phyloP scores from a whole-genome alignment of 2,329 filamentous ascomycete species.

The Neonectria ditissima region DNA sequence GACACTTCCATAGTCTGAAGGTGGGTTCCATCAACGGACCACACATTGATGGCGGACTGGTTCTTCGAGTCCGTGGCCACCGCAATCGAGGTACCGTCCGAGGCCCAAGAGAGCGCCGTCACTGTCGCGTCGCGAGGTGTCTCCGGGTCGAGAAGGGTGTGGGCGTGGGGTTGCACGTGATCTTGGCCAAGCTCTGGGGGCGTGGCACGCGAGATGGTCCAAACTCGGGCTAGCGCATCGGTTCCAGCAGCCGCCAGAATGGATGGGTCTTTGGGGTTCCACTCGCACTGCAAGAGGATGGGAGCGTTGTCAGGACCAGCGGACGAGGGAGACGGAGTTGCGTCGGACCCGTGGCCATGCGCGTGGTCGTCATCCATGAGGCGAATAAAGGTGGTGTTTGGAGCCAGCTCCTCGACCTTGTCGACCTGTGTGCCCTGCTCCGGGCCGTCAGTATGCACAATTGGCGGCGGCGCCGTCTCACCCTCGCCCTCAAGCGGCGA shows the following conservation, averaged over 20 bases:
- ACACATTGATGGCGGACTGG: conserved; percentile 66
- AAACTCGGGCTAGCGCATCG: conserved; percentile 77
- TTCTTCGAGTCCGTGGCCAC: conserved; percentile 68
- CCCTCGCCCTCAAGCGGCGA: conserved; percentile 72
- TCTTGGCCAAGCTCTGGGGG: conserved; percentile 55
- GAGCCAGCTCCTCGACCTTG: conserved; percentile 70
- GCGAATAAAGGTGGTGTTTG: conserved; percentile 71
- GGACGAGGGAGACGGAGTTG: conserved; percentile 53
- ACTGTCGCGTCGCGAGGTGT: conserved; percentile 64
- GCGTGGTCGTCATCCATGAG: conserved; percentile 58
- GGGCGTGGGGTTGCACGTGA: conserved; percentile 54
- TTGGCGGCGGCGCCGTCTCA: conserved; percentile 65
- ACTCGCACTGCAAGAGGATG: conserved; percentile 76
- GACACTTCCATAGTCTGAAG: conserved; percentile 67
- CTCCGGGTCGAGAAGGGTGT: conserved; percentile 64
- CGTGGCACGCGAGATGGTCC: conserved; percentile 70
- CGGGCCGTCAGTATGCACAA: conserved; percentile 69
- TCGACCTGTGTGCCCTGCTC: conserved; percentile 74
- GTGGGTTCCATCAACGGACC: conserved; percentile 64
- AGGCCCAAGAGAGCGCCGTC: conserved; percentile 71
- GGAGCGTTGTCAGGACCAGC: conserved; percentile 63
- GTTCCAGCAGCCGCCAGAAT: conserved; percentile 76
- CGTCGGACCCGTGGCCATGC: conserved; percentile 51
- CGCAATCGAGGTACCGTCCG: conserved; percentile 66
- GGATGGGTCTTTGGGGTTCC: conserved; percentile 73